Conservation (phyloP, 1,284 basidiomycete genomes). For the Coniferiporia sulphurascens region DNA sequence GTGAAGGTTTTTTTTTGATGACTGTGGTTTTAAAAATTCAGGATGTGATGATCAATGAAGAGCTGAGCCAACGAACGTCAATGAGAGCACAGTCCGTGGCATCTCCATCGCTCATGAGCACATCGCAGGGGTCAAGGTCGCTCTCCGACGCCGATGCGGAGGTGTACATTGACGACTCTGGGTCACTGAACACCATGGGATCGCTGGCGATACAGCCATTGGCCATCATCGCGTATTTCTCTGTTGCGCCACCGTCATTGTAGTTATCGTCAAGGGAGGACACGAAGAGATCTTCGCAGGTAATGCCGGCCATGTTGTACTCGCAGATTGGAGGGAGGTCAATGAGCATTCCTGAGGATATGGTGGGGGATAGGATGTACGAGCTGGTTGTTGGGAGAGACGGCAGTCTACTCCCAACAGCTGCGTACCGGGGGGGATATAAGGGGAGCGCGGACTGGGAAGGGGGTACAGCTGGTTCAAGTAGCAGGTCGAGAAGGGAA, state of each 20-base stretch:
- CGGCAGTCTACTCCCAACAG: not conserved
- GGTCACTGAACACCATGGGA: conserved; percentile 11
- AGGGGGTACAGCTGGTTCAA: too few relatives aligned
- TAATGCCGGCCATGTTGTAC: conserved; percentile 9
- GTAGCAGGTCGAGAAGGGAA: too few relatives aligned
- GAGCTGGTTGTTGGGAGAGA: not conserved
- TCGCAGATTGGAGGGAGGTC: conserved; percentile 8
- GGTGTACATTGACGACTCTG: conserved; percentile 13
- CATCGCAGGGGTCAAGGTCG: conserved; percentile 5
- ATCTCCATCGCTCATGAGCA: conserved; percentile 7
- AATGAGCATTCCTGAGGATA: conserved; percentile 8
- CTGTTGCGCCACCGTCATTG: not conserved
- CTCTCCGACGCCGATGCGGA: conserved; percentile 15
- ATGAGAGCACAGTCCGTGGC: not conserved
- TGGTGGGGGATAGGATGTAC: not conserved
- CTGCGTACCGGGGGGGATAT: not conserved
- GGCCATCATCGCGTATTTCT: not conserved
- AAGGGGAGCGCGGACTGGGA: not conserved
- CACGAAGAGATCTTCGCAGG: conserved; percentile 14
- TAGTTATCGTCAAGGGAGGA: conserved; percentile 6
- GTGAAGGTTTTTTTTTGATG: not conserved
- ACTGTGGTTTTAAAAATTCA: not conserved
- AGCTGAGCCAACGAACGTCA: not conserved
- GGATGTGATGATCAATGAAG: not conserved
- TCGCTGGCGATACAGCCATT: not conserved